These are phyloP conservation scores for Begonia peltatifolia DNA, from an alignment of 306 rosid species.

Conservation along the genomic window DNA sequence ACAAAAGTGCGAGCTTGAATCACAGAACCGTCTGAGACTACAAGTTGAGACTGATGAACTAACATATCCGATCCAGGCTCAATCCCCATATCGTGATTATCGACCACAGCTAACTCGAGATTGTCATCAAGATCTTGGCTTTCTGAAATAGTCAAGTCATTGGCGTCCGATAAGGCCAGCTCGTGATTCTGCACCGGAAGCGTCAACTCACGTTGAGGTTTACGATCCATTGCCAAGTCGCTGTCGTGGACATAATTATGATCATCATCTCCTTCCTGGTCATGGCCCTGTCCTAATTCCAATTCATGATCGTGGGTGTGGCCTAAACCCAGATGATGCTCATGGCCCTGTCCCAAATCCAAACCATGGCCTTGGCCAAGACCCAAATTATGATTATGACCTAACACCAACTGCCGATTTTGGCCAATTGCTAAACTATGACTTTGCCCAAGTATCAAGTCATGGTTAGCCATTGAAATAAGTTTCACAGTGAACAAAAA, in stretches of 20 bases:
- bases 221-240: not conserved
- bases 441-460: not conserved
- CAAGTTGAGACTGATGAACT: slow-evolving; percentile 28
- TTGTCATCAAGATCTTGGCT: slow-evolving; percentile 51
- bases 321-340: not conserved
- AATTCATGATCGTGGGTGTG: not conserved
- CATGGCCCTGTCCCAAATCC: not conserved
- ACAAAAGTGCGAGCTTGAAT: slow-evolving; percentile 53
- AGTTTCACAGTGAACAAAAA: too few species aligned
- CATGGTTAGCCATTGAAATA: not conserved
- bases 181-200: slow-evolving; percentile 18
- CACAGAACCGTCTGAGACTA: slow-evolving; percentile 15
- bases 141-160: slow-evolving; percentile 46
- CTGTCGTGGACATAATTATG: too few species aligned
- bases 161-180: slow-evolving; percentile 30
- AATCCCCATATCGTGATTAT: slow-evolving; percentile 46
- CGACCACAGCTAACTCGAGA: slow-evolving; percentile 34
- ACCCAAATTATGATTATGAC: not conserved
- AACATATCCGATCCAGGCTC: slow-evolving; percentile 32
- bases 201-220: not conserved
- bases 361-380: not conserved
- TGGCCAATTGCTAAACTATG: not conserved
- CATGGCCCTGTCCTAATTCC: not conserved
- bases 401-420: not conserved
- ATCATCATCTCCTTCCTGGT: not conserved